Evolutionary conservation across 441 rosid species (phyloP).

Genomic region (Syzygium syzygioides): DNA sequence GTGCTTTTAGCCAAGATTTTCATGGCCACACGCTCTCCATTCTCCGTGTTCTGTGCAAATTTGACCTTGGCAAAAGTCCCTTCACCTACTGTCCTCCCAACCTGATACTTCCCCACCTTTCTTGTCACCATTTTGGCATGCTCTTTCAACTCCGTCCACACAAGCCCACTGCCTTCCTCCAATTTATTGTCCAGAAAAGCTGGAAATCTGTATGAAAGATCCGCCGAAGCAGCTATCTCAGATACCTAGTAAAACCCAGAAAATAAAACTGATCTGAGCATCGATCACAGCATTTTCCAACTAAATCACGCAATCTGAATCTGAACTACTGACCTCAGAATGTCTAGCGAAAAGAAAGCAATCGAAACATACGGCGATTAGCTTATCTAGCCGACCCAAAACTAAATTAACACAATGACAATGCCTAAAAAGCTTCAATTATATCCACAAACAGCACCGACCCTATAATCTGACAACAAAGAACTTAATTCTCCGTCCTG

Average conservation of each 20-base stretch:
- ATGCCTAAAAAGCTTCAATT: neutral
- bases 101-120: conserved; percentile 1
- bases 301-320: neutral
- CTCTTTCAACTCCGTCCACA: neutral
- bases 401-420: neutral
- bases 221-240: neutral
- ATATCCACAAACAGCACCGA: neutral
- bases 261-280: neutral
- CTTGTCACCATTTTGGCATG: neutral
- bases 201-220: neutral
- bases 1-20: neutral
- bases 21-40: neutral
- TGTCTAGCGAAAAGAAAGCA: neutral
- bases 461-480: neutral
- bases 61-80: conserved; percentile 8
- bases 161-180: neutral
- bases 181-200: neutral
- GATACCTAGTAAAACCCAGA: neutral
- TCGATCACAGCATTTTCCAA: neutral
- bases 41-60: neutral
- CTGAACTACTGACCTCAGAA: neutral
- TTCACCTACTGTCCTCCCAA: conserved; percentile 6
- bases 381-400: neutral
- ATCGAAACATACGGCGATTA: neutral
- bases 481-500: neutral